Percentiles rank a stretch among this genome's conserved stretches.
Conservation (phyloP, 2,329 filamentous ascomycete genomes). For the Cercospora canescens region DNA sequence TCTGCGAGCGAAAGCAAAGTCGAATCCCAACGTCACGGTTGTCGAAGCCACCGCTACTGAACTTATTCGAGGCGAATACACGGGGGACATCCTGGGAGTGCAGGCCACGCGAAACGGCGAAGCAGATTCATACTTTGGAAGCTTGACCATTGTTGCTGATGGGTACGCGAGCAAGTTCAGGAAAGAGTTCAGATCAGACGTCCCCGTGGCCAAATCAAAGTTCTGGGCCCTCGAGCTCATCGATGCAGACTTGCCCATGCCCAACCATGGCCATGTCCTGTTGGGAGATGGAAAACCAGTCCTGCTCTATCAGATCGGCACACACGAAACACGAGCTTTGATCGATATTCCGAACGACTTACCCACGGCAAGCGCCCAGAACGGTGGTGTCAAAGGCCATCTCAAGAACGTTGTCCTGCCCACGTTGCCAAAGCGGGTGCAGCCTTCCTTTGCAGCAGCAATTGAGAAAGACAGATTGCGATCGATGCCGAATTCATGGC, state of each 20-base stretch:
- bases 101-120: constrained; percentile 66
- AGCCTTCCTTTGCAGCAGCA: constrained; percentile 72
- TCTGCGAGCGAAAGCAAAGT: constrained; percentile 72
- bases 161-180: constrained; percentile 92
- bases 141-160: constrained; percentile 85
- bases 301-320: constrained; percentile 94
- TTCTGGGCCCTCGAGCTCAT: constrained; percentile 94
- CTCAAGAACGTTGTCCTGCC: constrained; percentile 79
- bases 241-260: constrained; percentile 75
- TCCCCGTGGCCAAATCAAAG: constrained; percentile 74
- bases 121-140: constrained; percentile 77
- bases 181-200: constrained; percentile 68
- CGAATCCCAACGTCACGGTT: constrained; percentile 80
- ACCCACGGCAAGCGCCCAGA: constrained; percentile 68
- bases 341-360: constrained; percentile 82
- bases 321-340: constrained; percentile 86
- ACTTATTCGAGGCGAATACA: constrained; percentile 69
- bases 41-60: constrained; percentile 85
- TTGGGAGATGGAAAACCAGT: constrained; percentile 77
- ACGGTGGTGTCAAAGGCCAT: constrained; percentile 83
- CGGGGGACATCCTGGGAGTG: constrained; percentile 77
- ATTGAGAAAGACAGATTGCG: constrained; percentile 76
- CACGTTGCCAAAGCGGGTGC: constrained; percentile 69
- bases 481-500: constrained; percentile 94
- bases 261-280: constrained; percentile 81